phyloP scores from a whole-genome alignment of 805 yeast species.

The Metahyphopichia silvanorum region DNA sequence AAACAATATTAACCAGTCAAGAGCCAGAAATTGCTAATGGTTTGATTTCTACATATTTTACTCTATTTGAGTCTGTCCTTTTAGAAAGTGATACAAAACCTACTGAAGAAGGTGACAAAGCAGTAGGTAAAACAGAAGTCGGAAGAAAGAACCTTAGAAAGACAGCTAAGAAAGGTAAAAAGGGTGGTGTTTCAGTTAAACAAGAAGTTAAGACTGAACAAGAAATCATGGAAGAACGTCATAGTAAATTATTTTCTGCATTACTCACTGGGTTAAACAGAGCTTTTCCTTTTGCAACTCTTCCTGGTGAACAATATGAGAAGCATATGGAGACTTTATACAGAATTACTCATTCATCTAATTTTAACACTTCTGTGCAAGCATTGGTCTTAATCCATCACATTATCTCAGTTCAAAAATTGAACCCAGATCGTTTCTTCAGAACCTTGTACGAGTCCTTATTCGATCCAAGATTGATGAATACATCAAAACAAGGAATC shows the following conservation, averaged over 20 bases:
- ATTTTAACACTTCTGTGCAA: constrained; percentile 91
- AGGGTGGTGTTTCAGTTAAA: constrained; percentile 82
- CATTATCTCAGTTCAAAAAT: constrained; percentile 59
- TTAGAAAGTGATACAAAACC: constrained; percentile 56
- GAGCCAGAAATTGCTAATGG: constrained; percentile 82
- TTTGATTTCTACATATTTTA: constrained; percentile 79
- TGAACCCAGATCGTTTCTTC: constrained; percentile 68
- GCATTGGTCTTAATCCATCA: constrained; percentile 84
- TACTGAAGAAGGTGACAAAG: constrained; percentile 36
- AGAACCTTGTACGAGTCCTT: constrained; percentile 87
- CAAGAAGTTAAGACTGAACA: constrained; percentile 54
- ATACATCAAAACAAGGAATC: constrained; percentile 91
- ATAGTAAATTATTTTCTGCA: constrained; percentile 82
- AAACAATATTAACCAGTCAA: constrained; percentile 77
- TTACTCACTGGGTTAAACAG: constrained; percentile 92
- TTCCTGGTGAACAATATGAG: constrained; percentile 67
- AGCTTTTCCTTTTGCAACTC: constrained; percentile 86
- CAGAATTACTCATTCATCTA: constrained; percentile 88
- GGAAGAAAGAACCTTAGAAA: constrained; percentile 59
- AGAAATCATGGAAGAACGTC: constrained; percentile 73
- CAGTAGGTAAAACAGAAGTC: constrained; percentile 52
- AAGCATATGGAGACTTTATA: constrained; percentile 81
- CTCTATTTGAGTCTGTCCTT: constrained; percentile 79
- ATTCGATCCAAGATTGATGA: constrained; percentile 75
- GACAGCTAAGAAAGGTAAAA: constrained; percentile 75